phyloP scores from a whole-genome alignment of 805 yeast species.

The Yarrowia alimentaria region DNA sequence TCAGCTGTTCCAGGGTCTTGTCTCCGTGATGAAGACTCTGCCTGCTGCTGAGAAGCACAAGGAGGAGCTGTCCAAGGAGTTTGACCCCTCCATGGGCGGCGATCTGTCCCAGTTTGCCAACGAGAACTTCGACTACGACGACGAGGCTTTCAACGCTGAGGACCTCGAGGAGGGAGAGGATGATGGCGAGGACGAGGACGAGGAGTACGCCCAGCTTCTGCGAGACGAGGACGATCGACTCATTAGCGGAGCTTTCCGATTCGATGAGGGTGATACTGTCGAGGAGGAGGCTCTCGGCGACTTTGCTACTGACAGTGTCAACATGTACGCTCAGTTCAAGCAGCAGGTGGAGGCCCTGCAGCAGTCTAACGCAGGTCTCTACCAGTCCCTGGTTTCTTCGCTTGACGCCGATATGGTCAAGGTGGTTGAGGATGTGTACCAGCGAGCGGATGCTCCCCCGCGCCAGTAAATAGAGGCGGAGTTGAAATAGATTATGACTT shows the following conservation, averaged over 20 bases:
- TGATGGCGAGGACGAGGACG: slow-evolving; percentile 37
- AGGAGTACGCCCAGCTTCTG: slow-evolving; percentile 43
- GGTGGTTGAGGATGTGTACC: slow-evolving; percentile 36
- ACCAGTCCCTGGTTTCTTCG: slow-evolving; percentile 49
- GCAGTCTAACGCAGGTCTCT: slow-evolving; percentile 48
- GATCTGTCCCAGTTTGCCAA: slow-evolving; percentile 37
- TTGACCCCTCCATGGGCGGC: slow-evolving; percentile 39
- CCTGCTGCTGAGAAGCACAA: slow-evolving; percentile 70
- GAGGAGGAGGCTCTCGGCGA: slow-evolving; percentile 79
- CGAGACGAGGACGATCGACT: slow-evolving; percentile 40
- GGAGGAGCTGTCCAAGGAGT: slow-evolving; percentile 62
- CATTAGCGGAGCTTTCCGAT: slow-evolving; percentile 37
- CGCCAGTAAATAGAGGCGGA: neutral
- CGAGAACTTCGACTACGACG: slow-evolving; percentile 43
- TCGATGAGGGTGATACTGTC: slow-evolving; percentile 66
- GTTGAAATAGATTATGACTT: no score
- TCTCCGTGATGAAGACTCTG: slow-evolving; percentile 53
- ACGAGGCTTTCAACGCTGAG: slow-evolving; percentile 36
- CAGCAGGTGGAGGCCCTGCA: slow-evolving; percentile 52
- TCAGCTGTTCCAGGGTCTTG: slow-evolving; percentile 52
- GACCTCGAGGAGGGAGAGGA: slow-evolving; percentile 37
- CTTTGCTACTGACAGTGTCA: slow-evolving; percentile 73
- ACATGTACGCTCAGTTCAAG: slow-evolving; percentile 67
- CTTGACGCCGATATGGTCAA: slow-evolving; percentile 43
- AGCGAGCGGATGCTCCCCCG: slow-evolving; percentile 12